These are phyloP conservation scores for Entophlyctis luteolus DNA, from an alignment of 192 early-diverging fungal genomes.

Conservation along the genomic window DNA sequence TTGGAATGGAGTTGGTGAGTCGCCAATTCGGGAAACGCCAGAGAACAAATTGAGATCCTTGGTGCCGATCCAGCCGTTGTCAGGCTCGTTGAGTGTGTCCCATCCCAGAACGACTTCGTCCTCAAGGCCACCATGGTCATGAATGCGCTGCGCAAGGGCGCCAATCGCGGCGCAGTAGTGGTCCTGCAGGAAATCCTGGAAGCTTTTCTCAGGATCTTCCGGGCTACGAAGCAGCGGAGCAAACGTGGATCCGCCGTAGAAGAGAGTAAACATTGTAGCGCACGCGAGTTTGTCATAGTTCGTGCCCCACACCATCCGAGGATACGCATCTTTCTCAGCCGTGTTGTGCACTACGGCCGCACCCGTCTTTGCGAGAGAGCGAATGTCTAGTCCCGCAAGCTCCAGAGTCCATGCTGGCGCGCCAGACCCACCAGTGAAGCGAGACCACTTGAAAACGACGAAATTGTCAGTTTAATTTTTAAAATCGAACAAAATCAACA, in stretches of 20 bases:
- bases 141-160: constrained; percentile 58
- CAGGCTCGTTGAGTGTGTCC: constrained; percentile 71
- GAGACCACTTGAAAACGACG: no score
- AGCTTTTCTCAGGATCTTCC: constrained; percentile 17
- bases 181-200: constrained; percentile 66
- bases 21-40: constrained; percentile 57
- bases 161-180: constrained; percentile 60
- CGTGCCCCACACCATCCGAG: constrained; percentile 71
- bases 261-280: constrained; percentile 75
- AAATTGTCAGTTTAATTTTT: no score
- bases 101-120: constrained; percentile 68
- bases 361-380: constrained; percentile 59
- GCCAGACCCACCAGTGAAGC: constrained; percentile 40
- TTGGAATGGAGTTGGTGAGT: constrained; percentile 67
- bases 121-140: constrained; percentile 27
- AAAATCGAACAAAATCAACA: no score
- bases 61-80: constrained; percentile 58
- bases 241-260: constrained; percentile 67
- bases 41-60: constrained; percentile 42
- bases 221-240: constrained; percentile 56
- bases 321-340: constrained; percentile 28
- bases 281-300: constrained; percentile 77
- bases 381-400: constrained; percentile 62
- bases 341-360: constrained; percentile 80
- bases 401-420: constrained; percentile 63